Base-by-base conservation (phyloP, 306 rosid genomes). In the Herpetospermum pedunculosum region DNA sequence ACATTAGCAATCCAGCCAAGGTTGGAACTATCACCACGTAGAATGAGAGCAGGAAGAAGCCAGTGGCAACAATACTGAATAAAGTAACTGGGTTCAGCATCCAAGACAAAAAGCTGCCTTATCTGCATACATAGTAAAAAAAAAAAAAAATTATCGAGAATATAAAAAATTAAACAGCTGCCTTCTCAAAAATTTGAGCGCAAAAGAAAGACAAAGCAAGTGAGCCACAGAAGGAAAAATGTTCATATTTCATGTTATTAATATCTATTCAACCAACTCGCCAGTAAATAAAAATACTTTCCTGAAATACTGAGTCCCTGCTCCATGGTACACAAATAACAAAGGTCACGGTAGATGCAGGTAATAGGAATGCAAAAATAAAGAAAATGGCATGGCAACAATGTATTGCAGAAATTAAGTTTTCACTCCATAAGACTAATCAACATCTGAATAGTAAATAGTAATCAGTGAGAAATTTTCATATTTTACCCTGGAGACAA, bases 1-100 rank as follows among this genome's bases (percentile, higher is more conserved):
- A 88, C 98, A 89, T 85, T 83, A 75, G 94, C 76, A 72, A 89
- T 83, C 98, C 96, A 93, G 48, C 83, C 77, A 71, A 93, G 87
- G 78, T 87, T 84, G 58, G 89, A 77, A 77, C 70, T 77, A 80
- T 83, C 88, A 48, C 85, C 89, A 80, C 83, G 85, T 57, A 93
- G 76, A 82, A 87, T 86, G 79, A 93, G 79, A 75, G 93, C 88
- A 40, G 98, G 96, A 85, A 93, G 92, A 86, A 93, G 96, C 98
- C 97, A 90, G 28, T 82, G 87, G 78, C 87, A 93, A 79, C 93
- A 90, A 76, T 89, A 90, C 81, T 77, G 94, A 78, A 90, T 76
- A 84, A 93, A 93, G 77, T 85, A 82, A 79, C 80, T 82, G 60
- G 98, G 94, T 77, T 90, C 94, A 10, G 87, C 83, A 79, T 90